Percentiles rank a stretch among this genome's conserved stretches.
These are phyloP conservation scores for Tricholoma flavovirens DNA, from an alignment of 768 basidiomycete species.

Conservation along the genomic window DNA sequence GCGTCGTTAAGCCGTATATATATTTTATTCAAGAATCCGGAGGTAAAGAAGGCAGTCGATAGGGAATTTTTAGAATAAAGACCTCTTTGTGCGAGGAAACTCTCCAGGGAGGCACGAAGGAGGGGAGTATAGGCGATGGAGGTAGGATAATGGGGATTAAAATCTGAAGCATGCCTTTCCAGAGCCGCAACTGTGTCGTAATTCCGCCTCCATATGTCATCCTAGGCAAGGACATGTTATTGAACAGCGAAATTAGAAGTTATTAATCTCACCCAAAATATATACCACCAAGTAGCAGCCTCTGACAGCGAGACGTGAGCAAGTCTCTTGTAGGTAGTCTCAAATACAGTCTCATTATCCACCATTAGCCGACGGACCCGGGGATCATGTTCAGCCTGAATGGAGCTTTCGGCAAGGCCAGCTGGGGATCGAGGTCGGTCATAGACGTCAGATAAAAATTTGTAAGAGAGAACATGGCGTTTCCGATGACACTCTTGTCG, in stretches of 20 bases:
- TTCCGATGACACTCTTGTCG: constrained; percentile 48
- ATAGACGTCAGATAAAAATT: constrained; percentile 57
- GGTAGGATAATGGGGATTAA: constrained; percentile 64
- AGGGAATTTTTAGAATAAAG: constrained; percentile 41
- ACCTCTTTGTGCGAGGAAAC: constrained; percentile 58
- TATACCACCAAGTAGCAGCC: constrained; percentile 69
- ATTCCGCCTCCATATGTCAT: constrained; percentile 74
- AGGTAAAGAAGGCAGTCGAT: constrained; percentile 47
- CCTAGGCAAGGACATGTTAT: constrained; percentile 32
- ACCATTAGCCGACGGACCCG: constrained; percentile 50
- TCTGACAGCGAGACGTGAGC: constrained; percentile 41
- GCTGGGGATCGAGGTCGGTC: constrained; percentile 44
- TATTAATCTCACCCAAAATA: constrained; percentile 58
- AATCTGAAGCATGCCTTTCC: constrained; percentile 45
- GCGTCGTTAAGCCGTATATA: constrained; percentile 68
- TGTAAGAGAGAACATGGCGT: constrained; percentile 48
- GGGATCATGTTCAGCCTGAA: constrained; percentile 46
- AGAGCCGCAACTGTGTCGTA: constrained; percentile 49
- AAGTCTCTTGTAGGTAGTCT: constrained; percentile 49
- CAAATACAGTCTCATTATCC: constrained; percentile 39
- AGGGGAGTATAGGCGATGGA: constrained; percentile 72
- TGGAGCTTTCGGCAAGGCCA: constrained; percentile 38
- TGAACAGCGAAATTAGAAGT: background rate
- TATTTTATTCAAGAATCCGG: constrained; percentile 66
- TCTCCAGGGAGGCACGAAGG: constrained; percentile 56